Evolutionary conservation across 768 basidiomycete species (phyloP), one percentile per base, ranked within the genome.

Genomic region (Pleurotus eryngii): DNA sequence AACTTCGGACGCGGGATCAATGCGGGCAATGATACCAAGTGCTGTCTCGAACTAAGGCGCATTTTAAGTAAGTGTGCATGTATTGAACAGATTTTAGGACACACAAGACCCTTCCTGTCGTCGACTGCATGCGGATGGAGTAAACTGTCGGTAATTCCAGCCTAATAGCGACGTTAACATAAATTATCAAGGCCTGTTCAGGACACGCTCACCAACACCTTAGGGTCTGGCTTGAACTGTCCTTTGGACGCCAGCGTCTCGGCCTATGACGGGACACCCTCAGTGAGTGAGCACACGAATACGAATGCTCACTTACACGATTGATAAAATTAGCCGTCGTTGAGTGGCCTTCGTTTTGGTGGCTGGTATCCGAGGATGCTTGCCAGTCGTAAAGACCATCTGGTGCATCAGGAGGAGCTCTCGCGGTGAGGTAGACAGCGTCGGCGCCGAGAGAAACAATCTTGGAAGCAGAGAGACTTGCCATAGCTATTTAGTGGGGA

Each of bases 371-470:
- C n/a, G 65, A 62, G 7, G 65, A 61, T 8, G 72, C 68, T 60
- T 79, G 68, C 63, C 69, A 74, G 60, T 78, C 75, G 61, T 81
- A 81, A 49, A 72, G 72, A 6, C 78, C 79, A 59, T 78, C 76
- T 2, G 74, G 74, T 3, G 79, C 72, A 38, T 59, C 61, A 6
- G 80, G 80, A 0, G 71, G 64, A 20, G 72, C 63, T 9, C 79
- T 69, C 5, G 61, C 61, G 5, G 72, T 66, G 42, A 79, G 73
- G 59, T 75, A 67, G 20, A 64, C 61, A 6, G 68, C 63, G 55
- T 78, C 77, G 1, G 70, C 68, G 12, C 61, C 68, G 15, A 68
- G 56, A 4, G 62, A 55, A 49, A 71, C 61, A 4, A 60, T 66
- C 60, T 70, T 62, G 20, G 61, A 46, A 2, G 68, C 57, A 35